phyloP scores from a whole-genome alignment of 2,329 filamentous ascomycete genomes.

The Sarocladiaceae sp. region DNA sequence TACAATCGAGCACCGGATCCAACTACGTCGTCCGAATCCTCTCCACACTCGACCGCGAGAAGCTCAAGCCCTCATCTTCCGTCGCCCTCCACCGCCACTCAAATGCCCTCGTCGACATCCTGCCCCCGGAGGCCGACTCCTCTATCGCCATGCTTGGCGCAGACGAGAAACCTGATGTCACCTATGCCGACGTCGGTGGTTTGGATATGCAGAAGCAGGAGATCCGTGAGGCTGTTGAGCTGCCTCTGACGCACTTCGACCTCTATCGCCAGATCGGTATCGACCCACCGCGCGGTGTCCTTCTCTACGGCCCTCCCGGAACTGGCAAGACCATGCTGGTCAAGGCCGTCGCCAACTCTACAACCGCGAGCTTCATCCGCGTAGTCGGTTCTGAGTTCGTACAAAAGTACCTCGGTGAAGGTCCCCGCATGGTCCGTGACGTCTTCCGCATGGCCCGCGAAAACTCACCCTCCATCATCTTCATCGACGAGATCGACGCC shows the following conservation, averaged over 20 bases:
- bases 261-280: conserved; percentile 99
- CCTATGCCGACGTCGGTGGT: conserved; percentile 95
- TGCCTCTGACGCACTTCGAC: conserved; percentile 95
- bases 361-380: conserved; percentile 95
- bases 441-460: conserved; percentile 99
- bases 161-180: conserved; percentile 97
- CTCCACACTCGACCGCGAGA: conserved; percentile 94
- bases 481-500: conserved; percentile 98
- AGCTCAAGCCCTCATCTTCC: conserved; percentile 95
- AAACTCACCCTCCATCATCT: conserved; percentile 97
- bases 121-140: conserved; percentile 97
- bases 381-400: conserved; percentile 98
- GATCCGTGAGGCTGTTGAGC: conserved; percentile 93
- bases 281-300: conserved; percentile 90
- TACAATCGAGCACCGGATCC: conserved; percentile 95
- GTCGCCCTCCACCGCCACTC: conserved; percentile 97
- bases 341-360: conserved; percentile 97
- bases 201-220: conserved; percentile 99
- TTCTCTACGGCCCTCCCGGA: conserved; percentile 92
- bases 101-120: conserved; percentile 95
- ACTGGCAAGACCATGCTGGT: conserved; percentile 97
- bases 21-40: conserved; percentile 99
- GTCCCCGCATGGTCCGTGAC: conserved; percentile 96
- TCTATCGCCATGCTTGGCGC: conserved; percentile 97
- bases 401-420: conserved; percentile 97